Base-by-base conservation (phyloP, 176 grass and related monocot species). In the Chrysopogon serrulatus region DNA sequence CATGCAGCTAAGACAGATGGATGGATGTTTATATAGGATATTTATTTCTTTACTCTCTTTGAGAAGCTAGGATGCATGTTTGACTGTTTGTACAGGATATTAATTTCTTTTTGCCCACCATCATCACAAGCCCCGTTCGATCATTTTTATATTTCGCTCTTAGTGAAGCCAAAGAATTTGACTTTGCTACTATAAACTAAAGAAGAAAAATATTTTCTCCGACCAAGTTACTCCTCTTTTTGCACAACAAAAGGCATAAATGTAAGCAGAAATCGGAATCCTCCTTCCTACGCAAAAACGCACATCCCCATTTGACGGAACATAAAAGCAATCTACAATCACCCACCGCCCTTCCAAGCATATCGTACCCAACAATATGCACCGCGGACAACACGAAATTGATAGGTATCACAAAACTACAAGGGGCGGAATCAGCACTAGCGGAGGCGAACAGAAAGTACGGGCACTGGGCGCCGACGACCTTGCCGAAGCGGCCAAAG, bases 401-500 rank as follows among this genome's bases (percentile, higher is more conserved):
- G 27, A 41, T 39, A 80, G 87, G 85, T 89, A 82, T 69, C 75
- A 17, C 75, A 80, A 53, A 17, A 5, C 40, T 13, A 48, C 5
- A 32, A 2, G 16, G 6, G 39, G 9, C n/a, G n/a, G 17, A 5
- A 18, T 24, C 5, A 79, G 9, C 31, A 13, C 30, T 48, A 13
- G 11, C 12, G 31, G 19, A 36, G 45, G 23, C 10, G 24, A 11
- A 10, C 9, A 17, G 0, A 2, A 21, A 39, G 10, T 23, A 23
- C 32, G 1, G 57, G 43, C 89, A 92, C 90, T 97, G 90, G n/a
- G 88, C 80, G 41, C 86, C 90, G 73, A 94, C 56, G 47, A 97
- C 92, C 89, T 92, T 97, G 72, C 95, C 95, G 68, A 92, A 97
- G 83, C 90, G 95, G 86, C 77, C 21, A 79, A 97, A 97, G 42